Evolutionary conservation across 2,329 filamentous ascomycete species (phyloP).

Genomic region (Aspergillus piperis): DNA sequence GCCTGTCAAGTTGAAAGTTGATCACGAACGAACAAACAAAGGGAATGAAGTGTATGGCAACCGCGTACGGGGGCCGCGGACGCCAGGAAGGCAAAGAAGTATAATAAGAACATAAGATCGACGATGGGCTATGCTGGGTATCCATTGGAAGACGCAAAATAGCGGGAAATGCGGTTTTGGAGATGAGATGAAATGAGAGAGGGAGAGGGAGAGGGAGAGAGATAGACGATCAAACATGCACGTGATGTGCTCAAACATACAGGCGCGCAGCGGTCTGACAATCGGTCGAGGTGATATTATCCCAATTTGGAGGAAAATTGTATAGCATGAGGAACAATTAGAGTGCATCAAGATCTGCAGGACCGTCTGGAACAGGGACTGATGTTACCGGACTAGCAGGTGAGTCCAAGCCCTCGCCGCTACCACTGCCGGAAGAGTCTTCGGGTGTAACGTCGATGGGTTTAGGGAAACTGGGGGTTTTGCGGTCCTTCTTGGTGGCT

Average conservation of each 20-base stretch:
- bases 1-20: too few relatives aligned
- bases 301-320: neutral
- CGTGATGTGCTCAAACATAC: neutral
- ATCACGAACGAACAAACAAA: too few relatives aligned
- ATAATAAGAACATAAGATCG: neutral
- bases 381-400: conserved; percentile 21
- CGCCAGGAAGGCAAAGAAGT: neutral
- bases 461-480: conserved; percentile 8
- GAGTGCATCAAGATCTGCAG: neutral
- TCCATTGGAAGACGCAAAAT: conserved; percentile 14
- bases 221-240: neutral
- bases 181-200: too few relatives aligned
- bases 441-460: conserved; percentile 19
- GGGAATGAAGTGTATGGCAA: neutral
- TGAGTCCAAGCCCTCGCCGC: conserved; percentile 32
- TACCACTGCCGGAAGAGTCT: conserved; percentile 34
- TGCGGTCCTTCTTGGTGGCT: conserved; percentile 9
- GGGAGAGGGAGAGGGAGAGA: neutral
- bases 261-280: neutral
- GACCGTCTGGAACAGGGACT: conserved; percentile 9
- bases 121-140: conserved; percentile 18
- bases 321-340: neutral
- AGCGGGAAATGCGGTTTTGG: neutral
- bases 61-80: neutral
- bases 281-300: neutral